Evolutionary conservation across 176 grass and related monocot genomes (phyloP).

Genomic region (Ensete glaucum): DNA sequence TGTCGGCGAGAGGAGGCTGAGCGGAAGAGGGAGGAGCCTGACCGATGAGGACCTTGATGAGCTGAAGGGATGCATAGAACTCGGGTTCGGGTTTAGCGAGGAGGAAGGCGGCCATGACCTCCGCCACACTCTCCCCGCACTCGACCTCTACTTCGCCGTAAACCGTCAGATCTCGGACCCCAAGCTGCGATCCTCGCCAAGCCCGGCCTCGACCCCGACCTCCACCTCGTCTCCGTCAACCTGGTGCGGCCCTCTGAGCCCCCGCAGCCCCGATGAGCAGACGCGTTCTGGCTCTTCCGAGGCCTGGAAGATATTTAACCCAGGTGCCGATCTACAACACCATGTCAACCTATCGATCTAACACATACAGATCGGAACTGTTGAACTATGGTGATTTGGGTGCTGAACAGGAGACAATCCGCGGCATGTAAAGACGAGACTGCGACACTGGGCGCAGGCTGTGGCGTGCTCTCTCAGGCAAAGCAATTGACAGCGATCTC

Average conservation of each 20-base stretch:
- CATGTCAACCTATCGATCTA: too few relatives aligned
- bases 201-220: background rate
- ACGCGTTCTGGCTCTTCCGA: background rate
- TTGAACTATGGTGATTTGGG: too few relatives aligned
- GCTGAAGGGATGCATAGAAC: constrained; percentile 11
- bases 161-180: constrained; percentile 9
- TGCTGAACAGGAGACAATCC: background rate
- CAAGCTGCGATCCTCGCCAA: background rate
- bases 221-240: background rate
- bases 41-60: constrained; percentile 18
- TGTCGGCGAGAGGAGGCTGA: too few relatives aligned
- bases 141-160: constrained; percentile 24
- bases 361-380: too few relatives aligned
- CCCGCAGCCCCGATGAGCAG: background rate
- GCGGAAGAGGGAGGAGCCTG: background rate
- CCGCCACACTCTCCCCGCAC: constrained; percentile 11
- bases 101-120: constrained; percentile 5
- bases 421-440: background rate
- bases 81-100: constrained; percentile 14
- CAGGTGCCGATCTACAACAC: background rate
- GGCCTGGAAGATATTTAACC: constrained; percentile 5
- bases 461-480: background rate
- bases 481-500: background rate
- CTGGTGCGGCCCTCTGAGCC: background rate
- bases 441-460: background rate